These are phyloP conservation scores for Vanderwaltozyma verrucispora DNA, from an alignment of 805 yeast species.

Conservation along the genomic window DNA sequence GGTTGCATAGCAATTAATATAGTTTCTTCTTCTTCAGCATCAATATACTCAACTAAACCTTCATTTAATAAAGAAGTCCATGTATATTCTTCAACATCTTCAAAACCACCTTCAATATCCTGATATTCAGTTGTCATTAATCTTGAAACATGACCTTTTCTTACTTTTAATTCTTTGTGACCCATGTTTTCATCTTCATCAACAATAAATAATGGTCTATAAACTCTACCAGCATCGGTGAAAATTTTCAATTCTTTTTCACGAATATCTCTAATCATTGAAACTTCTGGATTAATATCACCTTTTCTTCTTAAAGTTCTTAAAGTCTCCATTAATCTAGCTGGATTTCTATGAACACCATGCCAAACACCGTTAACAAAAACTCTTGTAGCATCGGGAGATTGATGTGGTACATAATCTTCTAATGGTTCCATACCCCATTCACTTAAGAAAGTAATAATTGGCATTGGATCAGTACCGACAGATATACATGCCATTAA, in stretches of 20 bases:
- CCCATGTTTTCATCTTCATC: conserved; percentile 69
- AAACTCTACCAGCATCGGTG: conserved; percentile 98
- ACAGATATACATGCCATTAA: conserved; percentile 97
- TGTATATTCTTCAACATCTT: conserved; percentile 52
- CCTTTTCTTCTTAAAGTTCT: conserved; percentile 88
- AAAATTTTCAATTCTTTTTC: conserved; percentile 93
- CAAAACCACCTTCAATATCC: conserved; percentile 40
- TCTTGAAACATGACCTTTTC: conserved; percentile 72
- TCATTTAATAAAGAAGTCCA: conserved; percentile 78
- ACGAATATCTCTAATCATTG: conserved; percentile 92
- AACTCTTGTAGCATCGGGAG: conserved; percentile 85
- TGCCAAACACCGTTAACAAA: conserved; percentile 99
- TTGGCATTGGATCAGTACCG: conserved; percentile 95
- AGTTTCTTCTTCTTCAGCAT: conserved; percentile 98
- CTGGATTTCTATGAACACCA: conserved; percentile 96
- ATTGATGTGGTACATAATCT: conserved; percentile 86
- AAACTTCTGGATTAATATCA: conserved; percentile 91
- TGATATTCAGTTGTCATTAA: conserved; percentile 55
- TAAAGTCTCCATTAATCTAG: conserved; percentile 83
- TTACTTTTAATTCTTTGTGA: conserved; percentile 60
- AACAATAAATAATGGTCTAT: conserved; percentile 91
- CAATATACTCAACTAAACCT: conserved; percentile 93
- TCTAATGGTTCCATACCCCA: conserved; percentile 99
- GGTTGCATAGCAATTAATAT: conserved; percentile 98
- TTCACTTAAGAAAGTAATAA: conserved; percentile 84